These are phyloP conservation scores for Papilionanthe hybrid DNA, from an alignment of 116 monocot species.

Conservation along the genomic window DNA sequence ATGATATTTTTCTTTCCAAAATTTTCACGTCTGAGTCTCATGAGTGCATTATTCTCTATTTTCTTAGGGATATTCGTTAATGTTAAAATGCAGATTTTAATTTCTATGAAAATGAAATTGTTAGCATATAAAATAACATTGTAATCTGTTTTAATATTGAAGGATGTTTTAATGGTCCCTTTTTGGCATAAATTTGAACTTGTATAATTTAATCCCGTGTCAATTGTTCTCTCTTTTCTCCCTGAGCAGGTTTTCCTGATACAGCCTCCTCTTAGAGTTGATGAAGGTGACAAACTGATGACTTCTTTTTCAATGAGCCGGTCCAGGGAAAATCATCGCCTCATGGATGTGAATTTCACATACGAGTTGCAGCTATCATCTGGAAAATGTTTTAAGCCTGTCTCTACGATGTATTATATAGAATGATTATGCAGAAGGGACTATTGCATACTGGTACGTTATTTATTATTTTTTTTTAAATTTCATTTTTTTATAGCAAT, in stretches of 20 bases:
- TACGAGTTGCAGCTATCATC: conserved; percentile 50
- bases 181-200: neutral
- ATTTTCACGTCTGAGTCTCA: no score
- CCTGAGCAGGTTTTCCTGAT: conserved; percentile 65
- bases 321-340: conserved; percentile 74
- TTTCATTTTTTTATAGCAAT: neutral
- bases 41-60: no score
- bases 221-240: neutral
- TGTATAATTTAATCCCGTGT: no score
- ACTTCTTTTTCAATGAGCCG: conserved; percentile 67
- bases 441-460: neutral
- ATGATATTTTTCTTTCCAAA: no score
- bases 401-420: conserved; percentile 57
- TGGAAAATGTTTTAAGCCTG: conserved; percentile 43
- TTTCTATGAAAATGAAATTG: no score
- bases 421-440: conserved; percentile 37
- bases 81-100: no score
- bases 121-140: no score
- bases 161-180: neutral
- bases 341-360: conserved; percentile 76
- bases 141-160: no score
- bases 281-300: conserved; percentile 49
- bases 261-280: conserved; percentile 60
- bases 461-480: neutral
- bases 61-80: no score